Evolutionary conservation across 108 stramenopile genomes (phyloP), one percentile per base, ranked within the genome.

Genomic region (Skeletonema potamos): DNA sequence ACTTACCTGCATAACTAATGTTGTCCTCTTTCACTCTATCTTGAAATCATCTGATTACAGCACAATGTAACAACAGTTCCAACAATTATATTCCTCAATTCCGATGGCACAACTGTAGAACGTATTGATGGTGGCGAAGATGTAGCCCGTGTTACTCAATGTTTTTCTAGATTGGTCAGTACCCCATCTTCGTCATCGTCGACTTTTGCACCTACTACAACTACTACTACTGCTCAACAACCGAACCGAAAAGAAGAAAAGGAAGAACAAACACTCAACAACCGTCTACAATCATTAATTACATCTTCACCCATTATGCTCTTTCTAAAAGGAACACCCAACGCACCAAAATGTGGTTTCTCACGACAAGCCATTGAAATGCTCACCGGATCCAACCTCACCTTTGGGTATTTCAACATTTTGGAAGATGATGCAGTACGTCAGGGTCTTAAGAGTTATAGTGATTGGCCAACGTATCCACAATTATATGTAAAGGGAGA

Each of bases 391-490:
- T 68, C 84, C 39, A 61, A 89, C 33, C 67, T 97, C 8, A 68
- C 77, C 12, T 98, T 94, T 73, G 85, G 83, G 9, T 82, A 82
- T 44, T 98, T 98, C 73, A 93, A 98, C 64, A 97, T 98, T 29
- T 58, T 98, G 29, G 24, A 65, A 26, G 87, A 92, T 61, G 88
- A 96, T 6, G 85, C 84, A 2, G 97, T 98, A 27, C 88, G 97
- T 64, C 95, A 97, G 72, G 93, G 86, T 12, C 81, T 98, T 51
- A 98, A 98, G 69, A 77, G 65, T 24, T 83, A 95, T 34, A 79
- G 73, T 26, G 90, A 97, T 72, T 98, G 98, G 98, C 96, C 96
- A 4, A 98, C 98, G 6, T 98, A 92, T 81, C 98, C 97, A 12
- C 97, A 98, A 87, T 51, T 98, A 7, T 99, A 98, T 77, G 96